Evolutionary conservation across 2,329 filamentous ascomycete species (phyloP).

Genomic region (Aspergillus ibericus): DNA sequence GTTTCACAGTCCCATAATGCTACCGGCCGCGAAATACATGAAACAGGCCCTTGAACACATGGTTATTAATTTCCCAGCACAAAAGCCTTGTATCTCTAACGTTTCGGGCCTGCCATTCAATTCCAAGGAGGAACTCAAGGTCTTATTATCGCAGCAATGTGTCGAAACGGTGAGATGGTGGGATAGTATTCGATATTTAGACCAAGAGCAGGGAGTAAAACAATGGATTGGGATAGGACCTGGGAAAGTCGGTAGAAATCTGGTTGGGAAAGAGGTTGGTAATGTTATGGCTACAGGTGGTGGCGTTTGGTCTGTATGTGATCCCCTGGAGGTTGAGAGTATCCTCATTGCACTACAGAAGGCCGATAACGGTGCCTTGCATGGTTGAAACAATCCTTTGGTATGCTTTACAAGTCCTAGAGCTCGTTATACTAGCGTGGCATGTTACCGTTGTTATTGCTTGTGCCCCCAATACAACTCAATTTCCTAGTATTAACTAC

Average conservation of each 20-base stretch:
- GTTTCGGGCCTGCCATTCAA: slow-evolving; percentile 77
- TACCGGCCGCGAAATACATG: slow-evolving; percentile 76
- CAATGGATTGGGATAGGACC: slow-evolving; percentile 92
- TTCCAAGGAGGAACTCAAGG: slow-evolving; percentile 71
- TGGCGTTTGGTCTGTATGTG: slow-evolving; percentile 88
- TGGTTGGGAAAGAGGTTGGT: slow-evolving; percentile 93
- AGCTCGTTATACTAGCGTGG: not conserved
- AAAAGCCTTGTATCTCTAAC: slow-evolving; percentile 80
- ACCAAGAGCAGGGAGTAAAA: slow-evolving; percentile 76
- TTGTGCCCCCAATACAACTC: no score
- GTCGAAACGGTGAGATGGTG: slow-evolving; percentile 95
- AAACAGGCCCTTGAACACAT: slow-evolving; percentile 63
- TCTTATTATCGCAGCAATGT: slow-evolving; percentile 75
- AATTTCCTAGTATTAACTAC: no score
- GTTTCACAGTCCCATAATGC: slow-evolving; percentile 91
- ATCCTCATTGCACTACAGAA: slow-evolving; percentile 65
- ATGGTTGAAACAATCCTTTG: slow-evolving; percentile 21
- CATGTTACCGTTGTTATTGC: no score
- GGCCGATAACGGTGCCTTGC: slow-evolving; percentile 50
- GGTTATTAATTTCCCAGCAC: slow-evolving; percentile 71
- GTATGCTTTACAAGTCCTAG: not conserved
- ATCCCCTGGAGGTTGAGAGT: slow-evolving; percentile 73
- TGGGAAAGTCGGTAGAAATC: slow-evolving; percentile 87
- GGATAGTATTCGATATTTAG: slow-evolving; percentile 86
- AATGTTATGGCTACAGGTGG: slow-evolving; percentile 80